Evolutionary conservation across 208 protist species (phyloP).

Genomic region (Leishmania major): DNA sequence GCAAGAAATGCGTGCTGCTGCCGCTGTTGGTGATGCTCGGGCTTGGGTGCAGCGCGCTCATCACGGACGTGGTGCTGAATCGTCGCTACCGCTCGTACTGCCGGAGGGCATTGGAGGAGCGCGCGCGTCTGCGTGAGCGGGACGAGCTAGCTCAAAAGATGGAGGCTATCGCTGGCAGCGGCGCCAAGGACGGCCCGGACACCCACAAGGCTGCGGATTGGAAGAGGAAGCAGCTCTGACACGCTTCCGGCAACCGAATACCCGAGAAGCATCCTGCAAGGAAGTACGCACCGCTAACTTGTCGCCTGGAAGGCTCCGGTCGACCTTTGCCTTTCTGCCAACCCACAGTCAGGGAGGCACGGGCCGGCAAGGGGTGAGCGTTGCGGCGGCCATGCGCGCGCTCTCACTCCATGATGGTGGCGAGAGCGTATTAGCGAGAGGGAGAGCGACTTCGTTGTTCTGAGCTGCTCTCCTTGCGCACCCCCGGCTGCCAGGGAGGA

Average conservation of each 20-base stretch:
- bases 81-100: constrained; percentile 45
- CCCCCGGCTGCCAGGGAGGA: no score
- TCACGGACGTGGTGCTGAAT: constrained; percentile 37
- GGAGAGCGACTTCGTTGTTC: no score
- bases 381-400: background rate
- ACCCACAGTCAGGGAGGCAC: background rate
- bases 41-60: constrained; percentile 28
- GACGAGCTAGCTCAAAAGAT: background rate
- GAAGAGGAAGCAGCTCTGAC: background rate
- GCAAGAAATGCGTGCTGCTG: constrained; percentile 52
- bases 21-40: constrained; percentile 45
- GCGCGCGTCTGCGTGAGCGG: constrained; percentile 39
- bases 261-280: background rate
- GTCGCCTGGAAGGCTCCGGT: background rate
- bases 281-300: no score
- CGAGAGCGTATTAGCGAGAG: background rate
- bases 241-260: background rate
- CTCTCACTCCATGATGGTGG: background rate
- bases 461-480: no score
- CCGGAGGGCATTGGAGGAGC: constrained; percentile 45
- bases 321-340: background rate
- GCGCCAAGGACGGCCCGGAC: background rate
- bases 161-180: background rate
- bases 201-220: background rate
- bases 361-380: background rate